These are phyloP conservation scores for Glycyrrhiza uralensis DNA, from an alignment of 306 rosid species.

Conservation along the genomic window DNA sequence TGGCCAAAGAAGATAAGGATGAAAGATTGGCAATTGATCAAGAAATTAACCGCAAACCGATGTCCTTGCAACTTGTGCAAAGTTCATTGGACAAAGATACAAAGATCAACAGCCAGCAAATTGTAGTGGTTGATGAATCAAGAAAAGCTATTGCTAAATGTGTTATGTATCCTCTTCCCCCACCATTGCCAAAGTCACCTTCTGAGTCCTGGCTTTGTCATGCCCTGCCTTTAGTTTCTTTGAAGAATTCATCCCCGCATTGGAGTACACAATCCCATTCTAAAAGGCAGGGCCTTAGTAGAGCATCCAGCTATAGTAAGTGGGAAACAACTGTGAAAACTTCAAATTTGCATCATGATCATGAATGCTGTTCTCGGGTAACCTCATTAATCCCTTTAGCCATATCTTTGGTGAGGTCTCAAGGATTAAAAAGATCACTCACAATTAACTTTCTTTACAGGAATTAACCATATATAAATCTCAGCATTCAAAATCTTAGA, in stretches of 20 bases:
- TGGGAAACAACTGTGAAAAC: conserved; percentile 97
- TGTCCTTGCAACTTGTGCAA: conserved; percentile 33
- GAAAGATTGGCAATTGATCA: conserved; percentile 22
- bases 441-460: conserved; percentile 40
- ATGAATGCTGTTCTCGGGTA: conserved; percentile 73
- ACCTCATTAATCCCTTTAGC: conserved; percentile 20
- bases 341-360: conserved; percentile 61
- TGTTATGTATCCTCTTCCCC: conserved; percentile 44
- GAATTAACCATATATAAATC: conserved; percentile 61
- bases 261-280: conserved; percentile 16
- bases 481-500: conserved; percentile 56
- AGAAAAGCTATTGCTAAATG: conserved; percentile 23
- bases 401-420: not conserved
- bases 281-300: conserved; percentile 45
- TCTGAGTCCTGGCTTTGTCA: conserved; percentile 94
- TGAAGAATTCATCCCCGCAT: conserved; percentile 34
- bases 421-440: not conserved
- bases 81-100: conserved; percentile 30
- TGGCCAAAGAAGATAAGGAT: conserved; percentile 28
- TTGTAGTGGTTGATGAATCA: conserved; percentile 35
- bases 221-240: conserved; percentile 63
- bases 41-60: conserved; percentile 23
- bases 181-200: conserved; percentile 89
- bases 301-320: conserved; percentile 51
- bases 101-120: conserved; percentile 29